phyloP scores from a whole-genome alignment of 2,329 filamentous ascomycete species.

The Camptophora hylomeconis region DNA sequence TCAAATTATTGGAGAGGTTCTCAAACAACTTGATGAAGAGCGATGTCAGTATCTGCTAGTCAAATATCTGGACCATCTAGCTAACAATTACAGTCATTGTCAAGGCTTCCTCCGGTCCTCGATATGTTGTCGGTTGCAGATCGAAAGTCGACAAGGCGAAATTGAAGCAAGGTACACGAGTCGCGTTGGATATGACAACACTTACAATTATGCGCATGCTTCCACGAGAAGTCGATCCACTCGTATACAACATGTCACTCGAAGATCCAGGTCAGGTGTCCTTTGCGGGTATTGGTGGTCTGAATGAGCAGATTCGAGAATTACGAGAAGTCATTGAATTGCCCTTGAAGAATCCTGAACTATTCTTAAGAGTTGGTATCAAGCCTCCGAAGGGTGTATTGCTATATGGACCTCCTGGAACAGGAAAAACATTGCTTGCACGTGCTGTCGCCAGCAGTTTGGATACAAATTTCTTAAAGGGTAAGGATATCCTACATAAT shows the following conservation, averaged over 20 bases:
- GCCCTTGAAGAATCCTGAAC: constrained; percentile 94
- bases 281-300: constrained; percentile 91
- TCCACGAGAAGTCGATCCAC: constrained; percentile 90
- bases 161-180: constrained; percentile 94
- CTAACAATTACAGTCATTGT: constrained; percentile 63
- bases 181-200: constrained; percentile 97
- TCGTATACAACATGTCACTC: constrained; percentile 99
- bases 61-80: constrained; percentile 1
- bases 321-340: constrained; percentile 94
- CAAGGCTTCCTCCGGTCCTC: constrained; percentile 90
- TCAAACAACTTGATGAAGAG: constrained; percentile 98
- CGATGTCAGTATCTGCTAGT: constrained; percentile 56
- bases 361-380: constrained; percentile 93
- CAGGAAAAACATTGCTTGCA: constrained; percentile 88
- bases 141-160: constrained; percentile 97
- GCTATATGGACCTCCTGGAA: constrained; percentile 90
- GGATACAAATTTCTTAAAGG: constrained; percentile 97
- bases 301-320: constrained; percentile 98
- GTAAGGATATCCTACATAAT: constrained; percentile 34
- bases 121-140: constrained; percentile 96
- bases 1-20: constrained; percentile 96
- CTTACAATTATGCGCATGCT: constrained; percentile 99
- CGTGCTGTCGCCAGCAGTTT: constrained; percentile 90
- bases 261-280: constrained; percentile 96
- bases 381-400: constrained; percentile 97